phyloP scores from a whole-genome alignment of 192 early-diverging fungal genomes.

The Glomus cerebriforme region DNA sequence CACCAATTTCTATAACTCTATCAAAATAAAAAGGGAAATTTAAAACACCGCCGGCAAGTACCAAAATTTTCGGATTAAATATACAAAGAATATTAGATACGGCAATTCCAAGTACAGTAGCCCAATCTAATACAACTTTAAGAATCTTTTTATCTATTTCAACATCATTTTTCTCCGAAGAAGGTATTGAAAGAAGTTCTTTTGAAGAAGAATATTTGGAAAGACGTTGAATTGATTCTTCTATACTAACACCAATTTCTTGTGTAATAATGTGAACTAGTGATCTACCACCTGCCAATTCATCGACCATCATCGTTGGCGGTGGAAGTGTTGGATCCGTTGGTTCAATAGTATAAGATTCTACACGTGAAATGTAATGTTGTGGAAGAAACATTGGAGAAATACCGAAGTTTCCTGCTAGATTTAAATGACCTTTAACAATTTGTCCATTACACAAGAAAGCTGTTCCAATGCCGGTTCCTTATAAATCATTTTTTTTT shows the following conservation, averaged over 20 bases:
- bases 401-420: background rate
- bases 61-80: background rate
- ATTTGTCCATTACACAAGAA: background rate
- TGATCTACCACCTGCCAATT: background rate
- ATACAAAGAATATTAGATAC: background rate
- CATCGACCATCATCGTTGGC: background rate
- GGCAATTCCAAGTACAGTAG: background rate
- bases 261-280: background rate
- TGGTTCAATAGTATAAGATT: background rate
- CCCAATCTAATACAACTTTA: background rate
- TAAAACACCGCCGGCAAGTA: background rate
- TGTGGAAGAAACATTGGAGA: background rate
- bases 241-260: background rate
- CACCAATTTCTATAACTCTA: background rate
- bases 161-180: background rate
- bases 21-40: background rate
- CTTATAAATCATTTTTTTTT: background rate
- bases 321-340: background rate
- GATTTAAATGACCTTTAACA: background rate
- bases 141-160: background rate
- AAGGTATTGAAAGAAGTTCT: background rate
- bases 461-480: background rate
- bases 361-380: background rate
- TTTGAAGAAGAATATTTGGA: background rate
- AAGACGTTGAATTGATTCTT: background rate